Percentiles rank a stretch among this genome's conserved stretches.
phyloP scores from a whole-genome alignment of 2,329 filamentous ascomycete genomes.

The Cyphellophora europaea region DNA sequence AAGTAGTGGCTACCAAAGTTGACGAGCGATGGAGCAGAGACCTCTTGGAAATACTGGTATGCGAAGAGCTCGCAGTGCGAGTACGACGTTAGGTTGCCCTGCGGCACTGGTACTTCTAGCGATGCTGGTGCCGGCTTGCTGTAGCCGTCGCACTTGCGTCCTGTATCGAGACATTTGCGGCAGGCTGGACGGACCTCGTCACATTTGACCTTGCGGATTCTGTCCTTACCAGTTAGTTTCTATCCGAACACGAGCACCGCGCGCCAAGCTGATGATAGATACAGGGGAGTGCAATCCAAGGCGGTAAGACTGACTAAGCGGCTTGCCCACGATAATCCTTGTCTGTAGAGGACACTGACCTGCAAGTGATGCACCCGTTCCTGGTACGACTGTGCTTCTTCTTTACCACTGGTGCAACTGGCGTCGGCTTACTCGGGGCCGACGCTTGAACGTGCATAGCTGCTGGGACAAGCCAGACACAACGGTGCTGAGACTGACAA shows the following conservation, averaged over 20 bases:
- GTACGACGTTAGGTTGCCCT: constrained; percentile 1
- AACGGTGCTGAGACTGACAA: not conserved
- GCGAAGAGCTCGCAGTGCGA: constrained; percentile 9
- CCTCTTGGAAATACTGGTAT: constrained; percentile 20
- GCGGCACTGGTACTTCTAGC: not conserved
- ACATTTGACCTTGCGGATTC: constrained; percentile 13
- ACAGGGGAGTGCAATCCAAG: too few relatives aligned
- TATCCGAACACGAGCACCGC: too few relatives aligned
- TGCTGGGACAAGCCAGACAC: not conserved
- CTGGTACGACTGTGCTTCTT: constrained; percentile 3
- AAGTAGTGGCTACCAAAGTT: constrained; percentile 21
- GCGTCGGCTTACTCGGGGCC: too few relatives aligned
- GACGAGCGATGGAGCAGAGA: constrained; percentile 17
- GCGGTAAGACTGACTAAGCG: too few relatives aligned
- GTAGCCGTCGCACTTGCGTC: constrained; percentile 30
- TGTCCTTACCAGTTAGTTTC: not conserved
- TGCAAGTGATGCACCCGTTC: constrained; percentile 16
- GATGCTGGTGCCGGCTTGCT: too few relatives aligned
- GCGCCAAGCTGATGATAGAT: too few relatives aligned
- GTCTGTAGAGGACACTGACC: constrained; percentile 5
- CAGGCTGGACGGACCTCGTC: constrained; percentile 26
- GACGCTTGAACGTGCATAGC: not conserved
- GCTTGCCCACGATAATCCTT: not conserved
- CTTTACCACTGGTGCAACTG: too few relatives aligned
- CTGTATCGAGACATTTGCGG: constrained; percentile 25